Base-by-base conservation (phyloP, 1,284 basidiomycete genomes). In the Leccinum pallidistipes region DNA sequence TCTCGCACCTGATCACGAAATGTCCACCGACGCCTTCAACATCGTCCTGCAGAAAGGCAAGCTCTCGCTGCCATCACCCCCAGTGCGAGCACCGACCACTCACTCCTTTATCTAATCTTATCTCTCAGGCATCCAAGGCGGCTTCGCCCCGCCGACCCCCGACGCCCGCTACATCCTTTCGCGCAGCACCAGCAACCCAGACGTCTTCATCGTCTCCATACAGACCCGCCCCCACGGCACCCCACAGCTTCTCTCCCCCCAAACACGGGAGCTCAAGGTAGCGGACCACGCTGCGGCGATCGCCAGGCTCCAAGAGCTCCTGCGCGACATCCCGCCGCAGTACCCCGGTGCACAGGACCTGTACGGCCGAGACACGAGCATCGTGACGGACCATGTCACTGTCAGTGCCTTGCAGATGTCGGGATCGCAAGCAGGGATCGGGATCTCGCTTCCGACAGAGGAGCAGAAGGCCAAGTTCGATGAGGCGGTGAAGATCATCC, bases 141-240 rank as follows among this genome's bases (percentile, higher is more conserved):
- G 90, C 49, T 90, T 92, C 68, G 86, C 83, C 16, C 87, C 89
- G 0, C 85, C 90, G 3, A 85, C 79, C 7, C 86, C 87, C 5
- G 76, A 75, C 50, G 83, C 82, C 16, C 76, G 88, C 67, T 78
- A 84, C 68, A 80, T 79, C 32, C 69, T 91, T 66, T 80, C 82
- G 16, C 68, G 63, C 45, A 75, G 78, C 53, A 65, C 78, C 7
- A 61, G 73, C 1, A 74, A 75, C 31, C 38, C 38, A 40, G 67
- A 72, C 56, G 63, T 74, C 11, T 78, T 91, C 57, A 71, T 75
- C 43, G 75, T 91, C 66, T 69, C 78, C 14, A 77, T 81, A 21
- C 77, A 82, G 4, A 65, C 80, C 12, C 84, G 87, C 47, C 73
- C 76, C 0, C 69, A 77, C 5, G 87, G 86, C 4, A 81, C 79